phyloP scores from a whole-genome alignment of 2,329 filamentous ascomycete genomes.

The Aspergillus tamarii region DNA sequence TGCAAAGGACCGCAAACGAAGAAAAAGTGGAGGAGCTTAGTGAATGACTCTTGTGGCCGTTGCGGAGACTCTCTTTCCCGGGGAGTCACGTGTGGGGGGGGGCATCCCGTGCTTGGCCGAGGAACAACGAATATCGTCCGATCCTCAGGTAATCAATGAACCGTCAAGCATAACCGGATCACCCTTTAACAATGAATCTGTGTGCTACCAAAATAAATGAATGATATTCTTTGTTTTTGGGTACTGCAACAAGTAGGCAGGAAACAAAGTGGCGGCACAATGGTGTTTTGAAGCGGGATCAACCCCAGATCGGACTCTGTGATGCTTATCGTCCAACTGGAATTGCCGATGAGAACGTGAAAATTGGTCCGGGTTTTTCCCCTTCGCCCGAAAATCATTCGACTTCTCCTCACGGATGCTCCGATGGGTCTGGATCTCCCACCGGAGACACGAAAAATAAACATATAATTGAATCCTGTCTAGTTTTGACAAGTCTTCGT shows the following conservation, averaged over 20 bases:
- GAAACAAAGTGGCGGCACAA: neutral
- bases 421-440: constrained; percentile 10
- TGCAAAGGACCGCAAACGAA: constrained; percentile 7
- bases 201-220: neutral
- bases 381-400: constrained; percentile 33
- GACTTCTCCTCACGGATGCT: constrained; percentile 21
- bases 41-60: constrained; percentile 19
- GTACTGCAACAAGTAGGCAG: neutral
- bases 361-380: constrained; percentile 30
- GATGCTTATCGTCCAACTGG: constrained; percentile 8
- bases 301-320: constrained; percentile 6
- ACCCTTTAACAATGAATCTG: neutral
- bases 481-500: neutral
- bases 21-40: constrained; percentile 13
- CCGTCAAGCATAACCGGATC: neutral
- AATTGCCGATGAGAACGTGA: constrained; percentile 22
- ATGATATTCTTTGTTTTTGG: neutral
- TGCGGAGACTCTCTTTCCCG: constrained; percentile 29
- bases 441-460: neutral
- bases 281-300: neutral
- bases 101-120: constrained; percentile 26
- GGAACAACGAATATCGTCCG: constrained; percentile 12
- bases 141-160: neutral
- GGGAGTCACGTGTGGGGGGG: constrained; percentile 30
- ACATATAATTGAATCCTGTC: neutral